Evolutionary conservation across 1,284 basidiomycete species (phyloP), one percentile per base, ranked within the genome.

Genomic region (Tilletia setariae): DNA sequence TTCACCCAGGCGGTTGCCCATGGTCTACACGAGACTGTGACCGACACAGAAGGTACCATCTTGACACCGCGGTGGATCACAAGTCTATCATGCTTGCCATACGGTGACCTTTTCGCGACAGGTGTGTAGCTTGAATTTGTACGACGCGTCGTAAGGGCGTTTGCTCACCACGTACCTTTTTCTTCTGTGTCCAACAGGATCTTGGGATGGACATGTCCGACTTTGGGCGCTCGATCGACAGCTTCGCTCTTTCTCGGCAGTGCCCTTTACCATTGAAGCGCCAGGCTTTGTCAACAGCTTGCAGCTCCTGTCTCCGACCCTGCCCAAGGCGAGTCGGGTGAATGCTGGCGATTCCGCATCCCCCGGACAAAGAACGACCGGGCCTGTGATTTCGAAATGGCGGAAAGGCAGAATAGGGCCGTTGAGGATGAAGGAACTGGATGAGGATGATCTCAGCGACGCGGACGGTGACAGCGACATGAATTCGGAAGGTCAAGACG

Each of bases 41-140:
- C 89, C 6, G 87, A 89, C 69, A 89, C 88, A 0, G 90, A 91
- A 76, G 90, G 91, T n/a, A 77, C 87, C 40, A 87, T 93, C 49
- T 85, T 86, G 47, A 90, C 89, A 32, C 91, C 96, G 7, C 86
- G 95, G 47, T 97, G 94, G 92, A 89, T 99, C 78, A 96, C 93
- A 0, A 86, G 91, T 0, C 83, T 98, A 25, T 90, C 89, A 1
- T 87, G 88, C 70, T 84, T 98, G 46, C 88, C 90, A 16, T 98
- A 95, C 83, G 91, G 92, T 7, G 93, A 99, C 83, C 79, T 95
- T 2, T 92, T 99, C 77, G 93, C 88, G 0, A 94, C 92, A 15
- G 93, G 92, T 91, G 81, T 70, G 86, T 83, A 11, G n/a, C 7
- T 11, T 9, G 32, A 6, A 28, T 44, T 61, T 49, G 53, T 16